Conservation (phyloP, 1,284 basidiomycete genomes). For the Moniliophthora roreri region DNA sequence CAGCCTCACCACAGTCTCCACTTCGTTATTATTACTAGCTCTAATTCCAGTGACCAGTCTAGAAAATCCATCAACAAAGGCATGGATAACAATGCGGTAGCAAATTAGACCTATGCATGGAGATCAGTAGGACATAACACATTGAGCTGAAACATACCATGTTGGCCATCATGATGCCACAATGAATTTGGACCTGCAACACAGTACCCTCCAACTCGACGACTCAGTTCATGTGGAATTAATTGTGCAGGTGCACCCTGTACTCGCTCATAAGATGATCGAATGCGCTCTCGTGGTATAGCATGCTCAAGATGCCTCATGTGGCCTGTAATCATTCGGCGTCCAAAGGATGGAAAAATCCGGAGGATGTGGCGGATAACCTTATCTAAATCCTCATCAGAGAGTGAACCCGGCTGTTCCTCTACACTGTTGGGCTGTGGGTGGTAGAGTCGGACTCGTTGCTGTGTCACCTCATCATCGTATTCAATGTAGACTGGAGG, state of each 20-base stretch:
- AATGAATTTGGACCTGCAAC: slow-evolving; percentile 29
- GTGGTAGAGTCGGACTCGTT: too few relatives aligned
- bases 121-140: background rate
- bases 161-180: slow-evolving; percentile 33
- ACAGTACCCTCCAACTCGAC: slow-evolving; percentile 17
- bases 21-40: slow-evolving; percentile 27
- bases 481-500: too few relatives aligned
- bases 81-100: slow-evolving; percentile 34
- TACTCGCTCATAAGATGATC: too few relatives aligned
- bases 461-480: too few relatives aligned
- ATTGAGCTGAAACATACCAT: slow-evolving; percentile 22
- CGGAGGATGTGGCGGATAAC: slow-evolving; percentile 16
- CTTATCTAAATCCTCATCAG: slow-evolving; percentile 21
- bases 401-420: background rate
- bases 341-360: slow-evolving; percentile 23
- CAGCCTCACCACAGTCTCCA: slow-evolving; percentile 24
- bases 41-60: slow-evolving; percentile 20
- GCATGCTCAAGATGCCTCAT: slow-evolving; percentile 5
- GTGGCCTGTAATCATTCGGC: slow-evolving; percentile 22
- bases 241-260: too few relatives aligned
- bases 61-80: slow-evolving; percentile 30
- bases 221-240: too few relatives aligned
- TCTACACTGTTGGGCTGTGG: too few relatives aligned
- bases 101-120: slow-evolving; percentile 22
- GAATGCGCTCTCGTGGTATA: too few relatives aligned